Conservation (phyloP, 805 yeast genomes). For the Pichia pseudocactophila region DNA sequence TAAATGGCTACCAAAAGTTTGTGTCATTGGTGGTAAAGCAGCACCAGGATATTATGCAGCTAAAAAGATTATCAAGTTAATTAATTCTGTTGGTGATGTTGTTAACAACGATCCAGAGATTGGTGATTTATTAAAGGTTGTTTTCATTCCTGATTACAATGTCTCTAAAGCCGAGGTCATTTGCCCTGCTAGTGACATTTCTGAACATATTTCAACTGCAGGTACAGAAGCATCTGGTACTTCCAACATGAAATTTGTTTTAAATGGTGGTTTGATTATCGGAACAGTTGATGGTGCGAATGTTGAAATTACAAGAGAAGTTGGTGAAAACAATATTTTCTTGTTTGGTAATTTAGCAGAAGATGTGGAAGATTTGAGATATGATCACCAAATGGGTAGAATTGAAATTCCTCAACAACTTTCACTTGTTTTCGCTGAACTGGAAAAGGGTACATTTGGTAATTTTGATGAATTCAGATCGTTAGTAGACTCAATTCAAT, state of each 20-base stretch:
- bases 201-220: constrained; percentile 93
- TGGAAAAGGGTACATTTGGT: constrained; percentile 68
- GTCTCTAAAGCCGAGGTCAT: constrained; percentile 91
- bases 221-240: constrained; percentile 98
- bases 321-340: constrained; percentile 89
- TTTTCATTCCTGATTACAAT: constrained; percentile 84
- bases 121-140: constrained; percentile 72
- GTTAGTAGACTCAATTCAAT: constrained; percentile 57
- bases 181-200: constrained; percentile 81
- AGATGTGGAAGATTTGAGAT: constrained; percentile 78
- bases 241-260: constrained; percentile 89
- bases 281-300: constrained; percentile 98
- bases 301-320: constrained; percentile 87
- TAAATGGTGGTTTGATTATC: constrained; percentile 87
- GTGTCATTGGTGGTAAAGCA: constrained; percentile 87
- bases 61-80: constrained; percentile 76
- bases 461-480: constrained; percentile 53
- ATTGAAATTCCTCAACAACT: constrained; percentile 52
- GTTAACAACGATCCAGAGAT: constrained; percentile 71
- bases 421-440: constrained; percentile 50
- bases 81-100: constrained; percentile 73
- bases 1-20: constrained; percentile 64
- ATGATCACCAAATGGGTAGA: constrained; percentile 57
- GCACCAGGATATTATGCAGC: constrained; percentile 99
- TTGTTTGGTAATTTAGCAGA: constrained; percentile 87